Evolutionary conservation across 441 rosid species (phyloP).

Genomic region (Mallotus japonicus): DNA sequence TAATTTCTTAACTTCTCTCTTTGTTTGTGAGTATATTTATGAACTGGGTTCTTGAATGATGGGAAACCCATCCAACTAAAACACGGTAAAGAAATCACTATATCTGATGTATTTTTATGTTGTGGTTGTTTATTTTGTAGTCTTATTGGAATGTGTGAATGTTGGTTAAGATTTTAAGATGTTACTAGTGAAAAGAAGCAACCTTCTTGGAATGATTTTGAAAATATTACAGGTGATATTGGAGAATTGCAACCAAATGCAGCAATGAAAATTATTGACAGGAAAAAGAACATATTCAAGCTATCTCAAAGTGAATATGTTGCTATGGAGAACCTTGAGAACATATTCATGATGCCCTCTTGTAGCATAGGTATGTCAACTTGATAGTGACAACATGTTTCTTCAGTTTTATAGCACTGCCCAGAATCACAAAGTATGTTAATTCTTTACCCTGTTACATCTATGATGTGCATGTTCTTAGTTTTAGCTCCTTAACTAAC

Average conservation of each 20-base stretch:
- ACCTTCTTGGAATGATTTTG: no score
- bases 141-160: no score
- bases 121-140: no score
- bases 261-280: slow-evolving; percentile 80
- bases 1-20: neutral
- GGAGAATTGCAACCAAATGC: slow-evolving; percentile 42
- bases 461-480: neutral
- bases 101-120: no score
- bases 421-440: slow-evolving; percentile 55
- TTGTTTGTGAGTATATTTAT: neutral
- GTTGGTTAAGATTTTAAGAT: no score
- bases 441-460: neutral
- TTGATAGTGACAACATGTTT: neutral
- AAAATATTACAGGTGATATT: no score
- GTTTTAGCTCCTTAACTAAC: slow-evolving; percentile 19
- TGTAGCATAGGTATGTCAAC: slow-evolving; percentile 52
- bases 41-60: no score
- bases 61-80: no score
- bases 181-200: no score
- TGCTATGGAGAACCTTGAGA: slow-evolving; percentile 82
- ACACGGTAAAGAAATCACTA: no score
- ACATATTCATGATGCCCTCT: slow-evolving; percentile 68
- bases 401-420: slow-evolving; percentile 26
- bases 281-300: slow-evolving; percentile 92
- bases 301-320: slow-evolving; percentile 92